Evolutionary conservation across 768 basidiomycete species (phyloP), one percentile per base, ranked within the genome.

Genomic region (Hemileccinum impolitum): DNA sequence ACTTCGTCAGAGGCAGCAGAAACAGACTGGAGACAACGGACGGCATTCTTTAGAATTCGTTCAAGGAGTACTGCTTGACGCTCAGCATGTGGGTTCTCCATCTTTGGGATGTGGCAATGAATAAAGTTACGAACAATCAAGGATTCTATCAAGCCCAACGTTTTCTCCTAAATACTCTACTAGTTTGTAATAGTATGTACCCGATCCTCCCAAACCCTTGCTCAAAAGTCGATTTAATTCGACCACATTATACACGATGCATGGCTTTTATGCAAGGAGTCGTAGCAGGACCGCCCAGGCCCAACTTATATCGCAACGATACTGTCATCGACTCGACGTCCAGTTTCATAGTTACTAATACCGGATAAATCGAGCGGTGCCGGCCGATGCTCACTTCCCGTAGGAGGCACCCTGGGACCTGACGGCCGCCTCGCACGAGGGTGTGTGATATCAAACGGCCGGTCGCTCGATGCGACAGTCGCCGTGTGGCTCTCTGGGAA

Each of bases 41-140:
- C 93, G 6, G 88, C 81, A 56, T 91, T 95, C 71, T 94, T 94
- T 21, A 92, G 72, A 59, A 97, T 94, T 23, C 94, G 80, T 57
- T 95, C 90, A 3, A 96, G 77, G 17, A 95, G 78, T 39, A 94
- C 84, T 28, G 90, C 91, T 64, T 97, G 94, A 37, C 89, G 78
- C 68, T 94, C 92, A 43, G 28, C 28, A 8, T 30, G 28, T 30
- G 28, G 28, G 28, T 30, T 30, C 28, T 30, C 28, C 28, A 30
- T 30, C 28, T 30, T 23, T 30, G 28, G 2, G 7, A 30, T 30
- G 28, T 30, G 23, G 23, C 23, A 3, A 23, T 30, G 28, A n/a
- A n/a, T n/a, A n/a, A n/a, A n/a, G n/a, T n/a, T n/a, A n/a, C n/a
- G n/a, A n/a, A n/a, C n/a, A n/a, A n/a, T n/a, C n/a, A n/a, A n/a